Evolutionary conservation across 192 early-diverging fungal genomes (phyloP), one percentile per base, ranked within the genome.

Genomic region (Coemansia sp.): DNA sequence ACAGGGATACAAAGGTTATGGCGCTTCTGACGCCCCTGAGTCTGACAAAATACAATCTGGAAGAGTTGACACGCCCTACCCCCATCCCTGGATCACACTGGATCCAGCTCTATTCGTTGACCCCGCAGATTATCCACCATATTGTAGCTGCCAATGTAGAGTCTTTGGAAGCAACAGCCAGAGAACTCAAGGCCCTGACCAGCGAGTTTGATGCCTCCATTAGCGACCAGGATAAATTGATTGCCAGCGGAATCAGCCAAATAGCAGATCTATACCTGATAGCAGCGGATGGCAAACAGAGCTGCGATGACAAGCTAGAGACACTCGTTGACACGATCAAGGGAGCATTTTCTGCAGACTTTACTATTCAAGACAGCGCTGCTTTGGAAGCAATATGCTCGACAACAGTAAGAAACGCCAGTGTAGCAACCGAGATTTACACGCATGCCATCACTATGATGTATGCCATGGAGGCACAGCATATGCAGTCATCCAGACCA

Each of bases 1-100:
- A 92, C 49, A 81, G 90, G 17, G 90, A 92, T 52, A 69, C 81
- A 8, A 70, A 49, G 7, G 83, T 87, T 13, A 78, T 92, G 77
- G 57, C 59, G 19, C 49, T 68, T 32, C 53, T 64, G 35, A 64
- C 64, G 0, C 68, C 64, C 2, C 17, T 23, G 1, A 58, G 52
- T 3, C 46, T 65, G 65, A 3, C 40, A 3, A 32, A 51, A 14
- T 67, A 58, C 46, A 68, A 71, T 39, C 44, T 78, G 46, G 76
- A 78, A 33, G 29, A 45, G 2, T 38, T 63, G 39, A 78, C 76
- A 19, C 56, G 68, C 4, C 53, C 65, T 4, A 40, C 54, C 6
- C 71, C 71, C 27, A 32, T 74, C n/a, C 60, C 58, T 19, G 41
- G 54, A 3, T 8, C 37, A 2, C 18, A 33, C 37, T 74, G 63